phyloP scores from a whole-genome alignment of 495 filamentous ascomycete genomes.

The Neurospora pannonica region DNA sequence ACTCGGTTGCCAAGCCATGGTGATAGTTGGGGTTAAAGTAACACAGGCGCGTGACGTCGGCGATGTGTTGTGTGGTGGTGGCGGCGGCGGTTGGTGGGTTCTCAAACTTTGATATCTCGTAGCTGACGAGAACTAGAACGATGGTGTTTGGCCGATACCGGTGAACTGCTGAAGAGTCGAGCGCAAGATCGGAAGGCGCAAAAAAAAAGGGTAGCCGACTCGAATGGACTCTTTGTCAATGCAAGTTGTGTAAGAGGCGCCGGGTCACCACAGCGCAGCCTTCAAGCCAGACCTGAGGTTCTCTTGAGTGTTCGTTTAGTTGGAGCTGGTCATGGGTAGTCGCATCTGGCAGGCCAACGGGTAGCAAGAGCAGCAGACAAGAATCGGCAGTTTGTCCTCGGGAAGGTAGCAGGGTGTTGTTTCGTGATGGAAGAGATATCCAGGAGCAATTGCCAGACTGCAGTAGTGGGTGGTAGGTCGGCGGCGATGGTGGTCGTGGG shows the following conservation, averaged over 20 bases:
- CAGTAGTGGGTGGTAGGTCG: not conserved
- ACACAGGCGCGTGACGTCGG: not conserved
- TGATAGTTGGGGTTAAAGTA: constrained; percentile 2
- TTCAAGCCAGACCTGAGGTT: not conserved
- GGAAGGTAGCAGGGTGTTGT: not conserved
- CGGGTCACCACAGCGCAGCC: constrained; percentile 1
- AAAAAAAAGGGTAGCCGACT: not conserved
- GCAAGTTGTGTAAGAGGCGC: not conserved
- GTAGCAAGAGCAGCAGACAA: constrained; percentile 5
- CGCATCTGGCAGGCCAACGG: constrained; percentile 1
- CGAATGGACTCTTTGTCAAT: not conserved
- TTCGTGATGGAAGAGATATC: not conserved
- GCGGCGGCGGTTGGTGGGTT: constrained; percentile 4
- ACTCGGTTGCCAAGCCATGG: constrained; percentile 91
- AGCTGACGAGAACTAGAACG: not conserved
- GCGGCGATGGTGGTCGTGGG: not conserved
- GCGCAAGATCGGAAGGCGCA: not conserved
- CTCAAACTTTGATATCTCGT: not conserved
- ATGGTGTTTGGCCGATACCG: not conserved
- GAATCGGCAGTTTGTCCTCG: not conserved
- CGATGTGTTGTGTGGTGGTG: not conserved
- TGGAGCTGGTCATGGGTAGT: constrained; percentile 3
- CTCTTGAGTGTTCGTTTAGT: constrained; percentile 1
- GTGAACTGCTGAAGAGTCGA: constrained; percentile 1
- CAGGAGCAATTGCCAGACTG: not conserved